These are phyloP conservation scores for Haplosporangium gracile DNA, from an alignment of 192 early-diverging fungal species.

Conservation along the genomic window DNA sequence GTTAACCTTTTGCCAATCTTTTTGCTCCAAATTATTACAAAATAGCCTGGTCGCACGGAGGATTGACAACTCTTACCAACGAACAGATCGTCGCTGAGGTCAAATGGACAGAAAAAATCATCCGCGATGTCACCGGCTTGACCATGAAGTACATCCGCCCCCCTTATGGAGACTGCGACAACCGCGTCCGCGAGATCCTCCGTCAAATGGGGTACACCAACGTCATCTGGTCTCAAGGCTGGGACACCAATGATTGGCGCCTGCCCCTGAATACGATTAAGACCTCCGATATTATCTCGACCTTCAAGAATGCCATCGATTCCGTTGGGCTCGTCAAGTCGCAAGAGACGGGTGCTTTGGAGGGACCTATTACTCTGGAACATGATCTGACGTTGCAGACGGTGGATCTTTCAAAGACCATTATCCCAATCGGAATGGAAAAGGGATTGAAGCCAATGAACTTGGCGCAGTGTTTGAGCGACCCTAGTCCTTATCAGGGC, in stretches of 20 bases:
- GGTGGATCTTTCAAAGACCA: slow-evolving; percentile 54
- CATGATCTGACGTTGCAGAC: slow-evolving; percentile 61
- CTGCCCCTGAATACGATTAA: slow-evolving; percentile 39
- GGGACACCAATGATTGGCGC: slow-evolving; percentile 71
- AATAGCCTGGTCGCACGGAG: slow-evolving; percentile 74
- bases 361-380: slow-evolving; percentile 62
- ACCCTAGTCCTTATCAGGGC: slow-evolving; percentile 24
- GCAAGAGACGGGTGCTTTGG: neutral
- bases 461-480: slow-evolving; percentile 39
- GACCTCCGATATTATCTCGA: slow-evolving; percentile 10
- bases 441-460: slow-evolving; percentile 40
- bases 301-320: slow-evolving; percentile 44
- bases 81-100: slow-evolving; percentile 73
- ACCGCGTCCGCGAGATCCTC: slow-evolving; percentile 70
- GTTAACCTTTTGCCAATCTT: no score
- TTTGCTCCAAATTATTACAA: neutral
- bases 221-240: slow-evolving; percentile 62
- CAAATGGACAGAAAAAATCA: slow-evolving; percentile 64
- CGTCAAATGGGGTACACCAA: slow-evolving; percentile 64
- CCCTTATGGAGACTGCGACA: slow-evolving; percentile 75
- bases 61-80: slow-evolving; percentile 69
- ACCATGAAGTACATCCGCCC: slow-evolving; percentile 67
- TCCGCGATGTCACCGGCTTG: slow-evolving; percentile 67
- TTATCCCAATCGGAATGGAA: slow-evolving; percentile 34
- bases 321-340: slow-evolving; percentile 44